Conservation (phyloP, 2,329 filamentous ascomycete species). For the Beauveria scarabaeidicola region DNA sequence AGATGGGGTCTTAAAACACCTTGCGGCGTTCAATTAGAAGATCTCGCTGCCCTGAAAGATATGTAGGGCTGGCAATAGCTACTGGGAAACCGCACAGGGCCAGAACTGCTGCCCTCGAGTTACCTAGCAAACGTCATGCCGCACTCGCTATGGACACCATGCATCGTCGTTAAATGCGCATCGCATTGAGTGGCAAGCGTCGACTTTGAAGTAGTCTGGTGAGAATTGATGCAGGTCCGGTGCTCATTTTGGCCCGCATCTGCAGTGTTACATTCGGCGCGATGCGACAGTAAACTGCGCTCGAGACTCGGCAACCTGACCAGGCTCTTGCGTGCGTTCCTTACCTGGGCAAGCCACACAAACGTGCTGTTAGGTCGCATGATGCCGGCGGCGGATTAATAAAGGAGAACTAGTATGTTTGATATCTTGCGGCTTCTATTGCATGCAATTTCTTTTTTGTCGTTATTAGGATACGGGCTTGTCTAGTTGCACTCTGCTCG, state of each 20-base stretch:
- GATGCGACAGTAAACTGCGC: constrained; percentile 2
- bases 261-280: constrained; percentile 5
- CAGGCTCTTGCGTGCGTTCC: not conserved
- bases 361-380: not conserved
- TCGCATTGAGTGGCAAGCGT: not conserved
- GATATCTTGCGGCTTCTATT: not conserved
- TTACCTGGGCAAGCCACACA: not conserved
- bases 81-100: not conserved
- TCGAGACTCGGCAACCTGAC: constrained; percentile 6
- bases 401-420: not conserved
- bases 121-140: not conserved
- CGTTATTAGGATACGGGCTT: not conserved
- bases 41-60: not conserved
- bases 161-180: not conserved
- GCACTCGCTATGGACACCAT: not conserved
- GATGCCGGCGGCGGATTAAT: not conserved
- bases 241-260: constrained; percentile 6
- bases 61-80: not conserved
- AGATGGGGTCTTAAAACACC: not conserved
- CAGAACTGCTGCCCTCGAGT: not conserved
- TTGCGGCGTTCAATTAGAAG: not conserved
- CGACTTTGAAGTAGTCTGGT: not conserved
- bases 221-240: constrained; percentile 1
- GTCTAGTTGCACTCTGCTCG: not conserved
- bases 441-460: not conserved